phyloP scores from a whole-genome alignment of 2,329 filamentous ascomycete species.

The Claviceps maximensis region DNA sequence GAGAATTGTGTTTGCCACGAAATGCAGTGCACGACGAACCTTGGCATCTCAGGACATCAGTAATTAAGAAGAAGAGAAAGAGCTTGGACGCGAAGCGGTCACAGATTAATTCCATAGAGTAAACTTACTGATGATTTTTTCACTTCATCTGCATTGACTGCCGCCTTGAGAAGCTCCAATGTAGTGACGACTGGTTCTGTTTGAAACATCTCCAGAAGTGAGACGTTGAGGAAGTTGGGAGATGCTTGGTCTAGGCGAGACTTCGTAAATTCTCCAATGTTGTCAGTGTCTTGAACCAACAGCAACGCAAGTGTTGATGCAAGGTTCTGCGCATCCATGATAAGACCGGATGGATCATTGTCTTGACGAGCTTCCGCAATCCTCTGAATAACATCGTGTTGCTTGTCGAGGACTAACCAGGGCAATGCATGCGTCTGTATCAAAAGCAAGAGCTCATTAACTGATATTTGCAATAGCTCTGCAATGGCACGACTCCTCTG shows the following conservation, averaged over 20 bases:
- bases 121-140: constrained; percentile 42
- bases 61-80: neutral
- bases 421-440: constrained; percentile 77
- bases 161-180: constrained; percentile 69
- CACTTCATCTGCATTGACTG: constrained; percentile 52
- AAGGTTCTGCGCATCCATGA: constrained; percentile 44
- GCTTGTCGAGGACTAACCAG: constrained; percentile 68
- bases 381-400: constrained; percentile 63
- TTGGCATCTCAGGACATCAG: constrained; percentile 12
- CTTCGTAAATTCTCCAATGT: constrained; percentile 54
- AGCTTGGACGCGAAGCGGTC: neutral
- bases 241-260: constrained; percentile 56
- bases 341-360: constrained; percentile 42
- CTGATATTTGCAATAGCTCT: constrained; percentile 63
- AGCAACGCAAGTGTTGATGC: constrained; percentile 45
- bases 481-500: constrained; percentile 70
- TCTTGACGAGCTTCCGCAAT: constrained; percentile 70
- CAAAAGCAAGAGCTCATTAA: constrained; percentile 58
- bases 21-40: constrained; percentile 34
- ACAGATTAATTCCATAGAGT: no score
- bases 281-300: constrained; percentile 40
- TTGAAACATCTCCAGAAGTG: constrained; percentile 56
- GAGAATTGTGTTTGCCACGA: constrained; percentile 30
- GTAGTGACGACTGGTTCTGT: constrained; percentile 63
- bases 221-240: constrained; percentile 51